These are phyloP conservation scores for Sonneratia caseolaris DNA, from an alignment of 345 rosid species.

Conservation along the genomic window DNA sequence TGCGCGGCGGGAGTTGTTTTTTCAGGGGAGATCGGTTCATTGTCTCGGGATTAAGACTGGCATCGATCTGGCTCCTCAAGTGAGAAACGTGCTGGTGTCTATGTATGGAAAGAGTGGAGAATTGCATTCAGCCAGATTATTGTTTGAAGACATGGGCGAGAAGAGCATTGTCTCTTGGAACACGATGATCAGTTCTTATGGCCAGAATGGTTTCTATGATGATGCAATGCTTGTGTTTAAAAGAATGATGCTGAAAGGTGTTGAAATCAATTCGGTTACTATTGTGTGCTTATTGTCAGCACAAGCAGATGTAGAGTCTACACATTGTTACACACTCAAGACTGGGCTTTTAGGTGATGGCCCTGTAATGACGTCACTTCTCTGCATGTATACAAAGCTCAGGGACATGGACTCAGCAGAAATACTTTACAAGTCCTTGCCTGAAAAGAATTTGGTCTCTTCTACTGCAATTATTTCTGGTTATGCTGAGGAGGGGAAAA, in stretches of 20 bases:
- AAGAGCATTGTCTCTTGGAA: conserved; percentile 69
- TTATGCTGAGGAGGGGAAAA: conserved; percentile 51
- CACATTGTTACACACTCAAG: conserved; percentile 53
- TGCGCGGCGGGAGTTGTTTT: conserved; percentile 34
- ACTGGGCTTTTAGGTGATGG: conserved; percentile 33
- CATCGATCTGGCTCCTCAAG: conserved; percentile 39
- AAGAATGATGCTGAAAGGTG: conserved; percentile 30
- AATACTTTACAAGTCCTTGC: conserved; percentile 31
- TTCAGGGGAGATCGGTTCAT: conserved; percentile 58
- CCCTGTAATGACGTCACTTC: conserved; percentile 50
- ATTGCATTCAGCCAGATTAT: conserved; percentile 37
- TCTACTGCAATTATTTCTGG: conserved; percentile 58
- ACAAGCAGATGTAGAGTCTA: conserved; percentile 29
- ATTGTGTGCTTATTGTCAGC: conserved; percentile 51
- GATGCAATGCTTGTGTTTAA: conserved; percentile 45
- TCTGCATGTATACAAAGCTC: conserved; percentile 47
- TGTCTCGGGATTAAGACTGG: conserved; percentile 48
- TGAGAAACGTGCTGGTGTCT: conserved; percentile 43
- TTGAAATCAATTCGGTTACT: conserved; percentile 45
- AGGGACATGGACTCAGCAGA: conserved; percentile 41
- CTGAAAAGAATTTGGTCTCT: conserved; percentile 41
- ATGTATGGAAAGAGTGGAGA: conserved; percentile 61
- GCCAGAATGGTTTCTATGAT: conserved; percentile 41
- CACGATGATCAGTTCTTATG: conserved; percentile 62
- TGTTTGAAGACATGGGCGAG: conserved; percentile 45